Evolutionary conservation across 2,329 filamentous ascomycete genomes (phyloP).

Genomic region (Alternaria rosae): DNA sequence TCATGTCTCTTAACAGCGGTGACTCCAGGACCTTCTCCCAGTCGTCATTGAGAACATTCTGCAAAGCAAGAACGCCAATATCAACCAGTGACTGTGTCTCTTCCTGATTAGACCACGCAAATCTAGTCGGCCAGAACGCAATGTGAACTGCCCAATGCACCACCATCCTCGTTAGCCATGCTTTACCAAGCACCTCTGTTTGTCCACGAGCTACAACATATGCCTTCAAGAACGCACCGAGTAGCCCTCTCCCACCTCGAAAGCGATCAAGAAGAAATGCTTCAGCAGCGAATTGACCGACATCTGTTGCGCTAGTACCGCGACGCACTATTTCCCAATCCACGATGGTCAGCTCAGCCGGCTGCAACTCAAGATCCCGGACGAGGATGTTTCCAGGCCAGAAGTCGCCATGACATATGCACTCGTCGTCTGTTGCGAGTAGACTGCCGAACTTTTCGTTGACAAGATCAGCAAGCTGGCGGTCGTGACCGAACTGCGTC

Average conservation of each 20-base stretch:
- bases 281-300: constrained; percentile 50
- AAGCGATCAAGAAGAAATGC: constrained; percentile 48
- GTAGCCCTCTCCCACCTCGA: constrained; percentile 38
- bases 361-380: not conserved
- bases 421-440: constrained; percentile 40
- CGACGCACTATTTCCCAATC: constrained; percentile 49
- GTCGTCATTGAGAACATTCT: constrained; percentile 19
- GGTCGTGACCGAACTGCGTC: constrained; percentile 29
- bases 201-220: constrained; percentile 24
- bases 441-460: constrained; percentile 38
- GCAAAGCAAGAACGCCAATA: constrained; percentile 28
- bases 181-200: constrained; percentile 12
- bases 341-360: constrained; percentile 37
- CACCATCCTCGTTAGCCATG: constrained; percentile 36
- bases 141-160: constrained; percentile 49
- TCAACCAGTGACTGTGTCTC: constrained; percentile 37
- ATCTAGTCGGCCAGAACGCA: constrained; percentile 44
- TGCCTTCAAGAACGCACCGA: constrained; percentile 34
- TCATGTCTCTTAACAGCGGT: constrained; percentile 20
- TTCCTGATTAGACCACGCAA: constrained; percentile 37
- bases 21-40: constrained; percentile 31
- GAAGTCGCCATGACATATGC: constrained; percentile 50
- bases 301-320: constrained; percentile 47
- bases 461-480: constrained; percentile 31
- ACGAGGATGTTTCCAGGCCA: constrained; percentile 51